Conservation (phyloP, 148 eudicot species). For the Drosera capensis region DNA sequence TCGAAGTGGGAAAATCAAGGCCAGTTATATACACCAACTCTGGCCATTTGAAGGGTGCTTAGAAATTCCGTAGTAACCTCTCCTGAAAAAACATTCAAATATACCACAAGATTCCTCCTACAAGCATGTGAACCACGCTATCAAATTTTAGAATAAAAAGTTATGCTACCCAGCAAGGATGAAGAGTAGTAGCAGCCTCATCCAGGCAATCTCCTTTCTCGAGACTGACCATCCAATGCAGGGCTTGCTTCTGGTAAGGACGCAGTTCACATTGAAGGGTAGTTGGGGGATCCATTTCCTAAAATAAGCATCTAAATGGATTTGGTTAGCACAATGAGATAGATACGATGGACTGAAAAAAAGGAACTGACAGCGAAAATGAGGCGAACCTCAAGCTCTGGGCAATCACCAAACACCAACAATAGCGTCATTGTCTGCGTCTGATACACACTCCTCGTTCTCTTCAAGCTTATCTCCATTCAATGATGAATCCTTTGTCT, state of each 20-base stretch:
- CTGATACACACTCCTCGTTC: constrained; percentile 70
- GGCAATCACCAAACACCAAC: constrained; percentile 72
- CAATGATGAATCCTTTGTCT: constrained; percentile 19
- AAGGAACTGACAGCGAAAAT: background rate
- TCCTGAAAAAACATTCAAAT: constrained; percentile 89
- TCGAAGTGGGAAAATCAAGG: background rate
- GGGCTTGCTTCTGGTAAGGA: constrained; percentile 95
- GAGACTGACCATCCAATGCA: constrained; percentile 75
- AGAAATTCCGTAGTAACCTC: constrained; percentile 90
- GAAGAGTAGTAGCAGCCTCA: constrained; percentile 74
- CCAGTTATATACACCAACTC: constrained; percentile 71
- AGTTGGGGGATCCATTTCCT: constrained; percentile 97
- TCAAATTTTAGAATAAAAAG: constrained; percentile 38
- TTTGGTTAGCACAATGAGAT: constrained; percentile 2
- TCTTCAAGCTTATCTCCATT: constrained; percentile 40
- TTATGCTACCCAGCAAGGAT: constrained; percentile 98
- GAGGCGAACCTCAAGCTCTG: constrained; percentile 53
- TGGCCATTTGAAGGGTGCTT: constrained; percentile 90
- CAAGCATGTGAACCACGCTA: constrained; percentile 12
- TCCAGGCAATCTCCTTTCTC: constrained; percentile 66
- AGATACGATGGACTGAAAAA: too few species aligned
- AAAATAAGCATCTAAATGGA: constrained; percentile 3
- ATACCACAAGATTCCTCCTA: constrained; percentile 72
- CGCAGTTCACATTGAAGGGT: constrained; percentile 82
- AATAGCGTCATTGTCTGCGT: constrained; percentile 76